Evolutionary conservation across 768 basidiomycete species (phyloP).

Genomic region (Suillus subluteus): DNA sequence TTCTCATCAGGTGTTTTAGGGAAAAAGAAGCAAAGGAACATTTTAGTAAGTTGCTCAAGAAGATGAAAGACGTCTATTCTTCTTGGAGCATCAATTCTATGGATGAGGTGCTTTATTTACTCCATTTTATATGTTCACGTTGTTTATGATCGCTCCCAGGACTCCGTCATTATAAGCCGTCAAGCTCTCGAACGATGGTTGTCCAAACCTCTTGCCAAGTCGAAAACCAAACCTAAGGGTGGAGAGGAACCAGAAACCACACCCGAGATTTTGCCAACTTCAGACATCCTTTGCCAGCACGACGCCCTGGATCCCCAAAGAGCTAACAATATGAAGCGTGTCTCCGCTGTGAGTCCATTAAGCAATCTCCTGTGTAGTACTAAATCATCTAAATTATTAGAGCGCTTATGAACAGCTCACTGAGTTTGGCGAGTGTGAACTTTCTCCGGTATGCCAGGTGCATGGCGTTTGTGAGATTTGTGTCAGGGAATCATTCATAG

Average conservation of each 20-base stretch:
- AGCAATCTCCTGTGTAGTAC: background rate
- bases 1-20: slow-evolving; percentile 36
- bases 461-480: slow-evolving; percentile 65
- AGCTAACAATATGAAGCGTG: slow-evolving; percentile 66
- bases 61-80: slow-evolving; percentile 62
- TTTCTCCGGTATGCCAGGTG: slow-evolving; percentile 51
- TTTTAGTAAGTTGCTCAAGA: slow-evolving; percentile 55
- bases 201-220: slow-evolving; percentile 36
- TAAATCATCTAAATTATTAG: slow-evolving; percentile 16
- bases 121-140: background rate
- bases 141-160: slow-evolving; percentile 38
- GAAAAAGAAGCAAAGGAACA: slow-evolving; percentile 42
- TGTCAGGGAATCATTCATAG: slow-evolving; percentile 57
- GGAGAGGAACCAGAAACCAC: slow-evolving; percentile 22
- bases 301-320: slow-evolving; percentile 62
- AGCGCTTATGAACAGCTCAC: slow-evolving; percentile 29
- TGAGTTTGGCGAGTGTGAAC: slow-evolving; percentile 46
- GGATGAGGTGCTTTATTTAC: slow-evolving; percentile 46
- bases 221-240: slow-evolving; percentile 23
- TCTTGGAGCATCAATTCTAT: slow-evolving; percentile 58
- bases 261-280: slow-evolving; percentile 31
- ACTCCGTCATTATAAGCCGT: slow-evolving; percentile 62
- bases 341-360: slow-evolving; percentile 49
- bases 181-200: slow-evolving; percentile 67
- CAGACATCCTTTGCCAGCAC: slow-evolving; percentile 66